Evolutionary conservation across 2,329 filamentous ascomycete species (phyloP).

Genomic region (Colletotrichum tabaci): DNA sequence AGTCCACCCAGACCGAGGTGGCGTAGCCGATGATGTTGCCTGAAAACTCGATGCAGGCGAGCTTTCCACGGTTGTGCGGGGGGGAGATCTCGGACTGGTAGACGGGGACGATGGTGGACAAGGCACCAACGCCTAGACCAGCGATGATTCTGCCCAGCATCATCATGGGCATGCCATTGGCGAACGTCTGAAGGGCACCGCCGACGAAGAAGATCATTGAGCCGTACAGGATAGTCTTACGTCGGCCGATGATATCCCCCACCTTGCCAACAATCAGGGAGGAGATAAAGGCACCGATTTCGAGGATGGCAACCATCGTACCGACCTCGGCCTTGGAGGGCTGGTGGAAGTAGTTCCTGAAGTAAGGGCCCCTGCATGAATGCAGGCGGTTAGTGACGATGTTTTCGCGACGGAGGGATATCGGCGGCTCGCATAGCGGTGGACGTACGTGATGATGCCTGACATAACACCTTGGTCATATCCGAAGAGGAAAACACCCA

Average conservation of each 20-base stretch:
- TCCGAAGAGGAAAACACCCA: constrained; percentile 90
- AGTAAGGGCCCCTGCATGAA: constrained; percentile 80
- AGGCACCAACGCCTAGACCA: constrained; percentile 87
- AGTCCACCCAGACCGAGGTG: constrained; percentile 98
- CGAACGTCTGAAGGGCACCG: constrained; percentile 86
- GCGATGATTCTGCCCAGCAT: constrained; percentile 85
- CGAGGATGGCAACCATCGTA: constrained; percentile 97
- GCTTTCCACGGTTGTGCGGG: constrained; percentile 93
- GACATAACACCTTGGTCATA: constrained; percentile 95
- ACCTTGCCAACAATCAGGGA: constrained; percentile 89
- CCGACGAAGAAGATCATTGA: constrained; percentile 90
- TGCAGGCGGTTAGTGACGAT: constrained; percentile 15
- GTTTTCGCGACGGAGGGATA: not conserved
- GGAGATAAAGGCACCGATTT: constrained; percentile 92
- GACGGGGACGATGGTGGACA: constrained; percentile 93
- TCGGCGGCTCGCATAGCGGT: not conserved
- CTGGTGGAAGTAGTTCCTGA: constrained; percentile 93
- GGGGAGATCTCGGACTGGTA: constrained; percentile 97
- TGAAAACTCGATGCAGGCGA: constrained; percentile 98
- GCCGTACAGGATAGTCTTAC: constrained; percentile 92
- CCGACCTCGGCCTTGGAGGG: constrained; percentile 90
- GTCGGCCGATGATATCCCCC: constrained; percentile 91
- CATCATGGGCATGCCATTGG: constrained; percentile 92
- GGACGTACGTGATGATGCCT: constrained; percentile 74
- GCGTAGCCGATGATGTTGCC: constrained; percentile 97